phyloP scores from a whole-genome alignment of 1,284 basidiomycete genomes.

The Peniophora sp. region DNA sequence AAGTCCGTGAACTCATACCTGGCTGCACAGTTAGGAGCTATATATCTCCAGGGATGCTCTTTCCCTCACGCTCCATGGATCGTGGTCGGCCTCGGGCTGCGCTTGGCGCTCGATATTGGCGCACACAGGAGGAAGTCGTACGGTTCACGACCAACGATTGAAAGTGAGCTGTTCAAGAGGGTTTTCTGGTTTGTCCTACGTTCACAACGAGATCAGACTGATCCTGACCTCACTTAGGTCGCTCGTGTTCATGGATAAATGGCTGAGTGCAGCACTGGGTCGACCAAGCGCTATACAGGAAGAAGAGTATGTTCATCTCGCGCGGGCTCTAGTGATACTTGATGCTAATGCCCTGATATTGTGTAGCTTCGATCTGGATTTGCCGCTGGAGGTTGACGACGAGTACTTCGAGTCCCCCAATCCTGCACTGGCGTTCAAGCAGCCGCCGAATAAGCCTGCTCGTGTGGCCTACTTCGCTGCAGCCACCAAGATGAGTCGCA shows the following conservation, averaged over 20 bases:
- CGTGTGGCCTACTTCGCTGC: slow-evolving; percentile 42
- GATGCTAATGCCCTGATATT: slow-evolving; percentile 2
- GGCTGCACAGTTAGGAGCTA: slow-evolving; percentile 6
- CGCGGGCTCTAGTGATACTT: neutral
- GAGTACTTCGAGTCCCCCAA: slow-evolving; percentile 49
- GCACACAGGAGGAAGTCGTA: slow-evolving; percentile 47
- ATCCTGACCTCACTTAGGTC: slow-evolving; percentile 33
- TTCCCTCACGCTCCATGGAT: slow-evolving; percentile 67
- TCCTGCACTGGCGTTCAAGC: slow-evolving; percentile 33
- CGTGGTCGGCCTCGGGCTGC: slow-evolving; percentile 60
- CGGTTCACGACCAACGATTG: slow-evolving; percentile 28
- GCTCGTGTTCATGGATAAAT: slow-evolving; percentile 55
- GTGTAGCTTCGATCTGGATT: slow-evolving; percentile 49
- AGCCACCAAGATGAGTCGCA: slow-evolving; percentile 48
- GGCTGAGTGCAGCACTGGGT: slow-evolving; percentile 64
- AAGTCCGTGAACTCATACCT: slow-evolving; percentile 3
- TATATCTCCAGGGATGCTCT: slow-evolving; percentile 48
- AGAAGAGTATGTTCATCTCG: slow-evolving; percentile 55
- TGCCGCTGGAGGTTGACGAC: slow-evolving; percentile 56
- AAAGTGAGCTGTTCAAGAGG: slow-evolving; percentile 64
- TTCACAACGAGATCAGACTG: slow-evolving; percentile 7
- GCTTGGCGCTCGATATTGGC: slow-evolving; percentile 59
- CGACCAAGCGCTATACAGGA: slow-evolving; percentile 79
- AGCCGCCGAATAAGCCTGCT: slow-evolving; percentile 39
- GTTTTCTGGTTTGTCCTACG: slow-evolving; percentile 65